Conservation (phyloP, 2,329 filamentous ascomycete genomes). For the Penicillium sp. region DNA sequence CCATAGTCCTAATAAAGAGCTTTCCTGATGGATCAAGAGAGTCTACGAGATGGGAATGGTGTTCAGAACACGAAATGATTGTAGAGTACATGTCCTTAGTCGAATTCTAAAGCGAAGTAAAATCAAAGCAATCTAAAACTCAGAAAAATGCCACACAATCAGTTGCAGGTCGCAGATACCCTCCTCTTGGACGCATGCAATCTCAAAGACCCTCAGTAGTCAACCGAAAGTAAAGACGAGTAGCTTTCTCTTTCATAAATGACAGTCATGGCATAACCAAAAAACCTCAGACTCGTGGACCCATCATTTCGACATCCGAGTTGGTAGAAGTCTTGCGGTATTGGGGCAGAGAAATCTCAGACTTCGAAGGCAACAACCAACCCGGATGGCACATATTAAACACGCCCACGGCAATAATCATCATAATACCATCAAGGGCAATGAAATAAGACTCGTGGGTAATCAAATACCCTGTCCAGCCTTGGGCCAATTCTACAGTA, state of each 20-base stretch:
- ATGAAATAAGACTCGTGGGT: slow-evolving; percentile 53
- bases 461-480: slow-evolving; percentile 54
- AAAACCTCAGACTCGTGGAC: not conserved
- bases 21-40: not conserved
- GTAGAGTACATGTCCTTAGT: too few species aligned
- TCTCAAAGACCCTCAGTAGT: not conserved
- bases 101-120: not conserved
- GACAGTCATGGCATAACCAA: not conserved
- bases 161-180: not conserved
- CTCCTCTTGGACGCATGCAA: not conserved
- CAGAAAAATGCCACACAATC: too few species aligned
- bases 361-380: slow-evolving; percentile 36
- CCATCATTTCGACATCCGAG: slow-evolving; percentile 16
- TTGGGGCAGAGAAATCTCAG: slow-evolving; percentile 6
- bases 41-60: not conserved
- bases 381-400: slow-evolving; percentile 51
- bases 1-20: too few species aligned
- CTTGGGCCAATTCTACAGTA: slow-evolving; percentile 52
- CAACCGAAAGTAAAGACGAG: not conserved
- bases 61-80: not conserved
- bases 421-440: slow-evolving; percentile 52
- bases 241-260: not conserved
- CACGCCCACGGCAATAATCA: slow-evolving; percentile 48
- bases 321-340: slow-evolving; percentile 6
- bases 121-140: not conserved